phyloP scores from a whole-genome alignment of 805 yeast genomes.

The Saccharomycopsis babjevae region DNA sequence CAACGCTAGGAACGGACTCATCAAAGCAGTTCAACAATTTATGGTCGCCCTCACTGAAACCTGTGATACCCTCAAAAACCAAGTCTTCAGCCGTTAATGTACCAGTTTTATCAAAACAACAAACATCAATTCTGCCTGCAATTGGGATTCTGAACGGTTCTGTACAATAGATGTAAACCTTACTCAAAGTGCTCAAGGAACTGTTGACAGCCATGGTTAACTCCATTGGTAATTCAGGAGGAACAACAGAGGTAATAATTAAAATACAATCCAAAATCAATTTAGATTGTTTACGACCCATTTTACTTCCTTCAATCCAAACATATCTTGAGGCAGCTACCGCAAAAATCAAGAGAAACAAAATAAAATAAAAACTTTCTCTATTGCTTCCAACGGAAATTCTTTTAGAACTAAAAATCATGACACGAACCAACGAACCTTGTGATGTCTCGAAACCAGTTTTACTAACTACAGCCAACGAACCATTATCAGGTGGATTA shows the following conservation, averaged over 20 bases:
- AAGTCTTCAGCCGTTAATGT: constrained; percentile 95
- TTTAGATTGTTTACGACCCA: constrained; percentile 93
- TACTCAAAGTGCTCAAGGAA: constrained; percentile 78
- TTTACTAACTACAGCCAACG: constrained; percentile 78
- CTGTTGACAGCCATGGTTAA: constrained; percentile 95
- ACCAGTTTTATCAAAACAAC: constrained; percentile 98
- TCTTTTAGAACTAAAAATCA: constrained; percentile 95
- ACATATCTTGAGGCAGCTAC: constrained; percentile 95
- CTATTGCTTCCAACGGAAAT: constrained; percentile 83
- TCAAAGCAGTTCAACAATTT: constrained; percentile 37
- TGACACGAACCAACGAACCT: constrained; percentile 93
- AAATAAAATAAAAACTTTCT: constrained; percentile 86
- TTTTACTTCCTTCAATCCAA: constrained; percentile 93
- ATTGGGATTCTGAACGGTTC: constrained; percentile 97
- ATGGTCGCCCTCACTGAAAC: constrained; percentile 45
- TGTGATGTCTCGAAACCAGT: constrained; percentile 99
- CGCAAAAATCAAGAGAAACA: constrained; percentile 84
- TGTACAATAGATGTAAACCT: constrained; percentile 87
- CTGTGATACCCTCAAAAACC: constrained; percentile 93
- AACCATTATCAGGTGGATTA: constrained; percentile 87
- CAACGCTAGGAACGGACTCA: constrained; percentile 57
- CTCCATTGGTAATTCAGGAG: constrained; percentile 99
- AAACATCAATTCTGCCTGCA: constrained; percentile 96
- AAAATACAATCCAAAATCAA: constrained; percentile 90
- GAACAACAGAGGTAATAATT: constrained; percentile 94